These are phyloP conservation scores for Meyerozyma sp. DNA, from an alignment of 1,139 yeast species.

Conservation along the genomic window DNA sequence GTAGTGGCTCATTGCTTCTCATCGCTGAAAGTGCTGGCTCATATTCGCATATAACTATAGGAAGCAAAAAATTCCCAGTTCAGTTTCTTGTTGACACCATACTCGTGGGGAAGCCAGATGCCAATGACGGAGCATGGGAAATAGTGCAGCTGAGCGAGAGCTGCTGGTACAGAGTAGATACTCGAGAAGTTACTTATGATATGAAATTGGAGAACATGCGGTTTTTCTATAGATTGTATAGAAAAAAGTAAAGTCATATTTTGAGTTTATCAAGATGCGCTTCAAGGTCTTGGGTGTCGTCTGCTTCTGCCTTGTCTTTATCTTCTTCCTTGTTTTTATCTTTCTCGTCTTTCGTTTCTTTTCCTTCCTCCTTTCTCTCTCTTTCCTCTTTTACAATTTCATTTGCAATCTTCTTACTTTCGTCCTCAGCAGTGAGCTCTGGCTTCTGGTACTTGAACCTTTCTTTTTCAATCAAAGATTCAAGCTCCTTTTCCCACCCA, in stretches of 20 bases:
- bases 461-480: slow-evolving; percentile 22
- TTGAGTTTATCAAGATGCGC: not conserved
- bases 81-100: slow-evolving; percentile 75
- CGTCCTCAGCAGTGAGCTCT: slow-evolving; percentile 3
- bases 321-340: not conserved
- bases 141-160: slow-evolving; percentile 63
- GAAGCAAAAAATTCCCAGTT: slow-evolving; percentile 73
- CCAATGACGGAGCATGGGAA: slow-evolving; percentile 57
- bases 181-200: slow-evolving; percentile 52
- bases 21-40: slow-evolving; percentile 90
- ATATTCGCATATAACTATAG: slow-evolving; percentile 73
- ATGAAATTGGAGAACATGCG: slow-evolving; percentile 84
- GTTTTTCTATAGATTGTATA: slow-evolving; percentile 71
- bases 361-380: too few species aligned
- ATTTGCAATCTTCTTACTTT: slow-evolving; percentile 3
- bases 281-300: not conserved
- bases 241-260: slow-evolving; percentile 29
- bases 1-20: slow-evolving; percentile 52
- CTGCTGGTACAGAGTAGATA: slow-evolving; percentile 70
- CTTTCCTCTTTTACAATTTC: not conserved
- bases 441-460: slow-evolving; percentile 3
- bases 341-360: not conserved
- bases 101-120: slow-evolving; percentile 51
- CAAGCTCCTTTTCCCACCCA: slow-evolving; percentile 61
- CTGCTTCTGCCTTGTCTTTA: too few species aligned